Evolutionary conservation across 2,329 filamentous ascomycete species (phyloP).

Genomic region (Neopestalotiopsis rosae): DNA sequence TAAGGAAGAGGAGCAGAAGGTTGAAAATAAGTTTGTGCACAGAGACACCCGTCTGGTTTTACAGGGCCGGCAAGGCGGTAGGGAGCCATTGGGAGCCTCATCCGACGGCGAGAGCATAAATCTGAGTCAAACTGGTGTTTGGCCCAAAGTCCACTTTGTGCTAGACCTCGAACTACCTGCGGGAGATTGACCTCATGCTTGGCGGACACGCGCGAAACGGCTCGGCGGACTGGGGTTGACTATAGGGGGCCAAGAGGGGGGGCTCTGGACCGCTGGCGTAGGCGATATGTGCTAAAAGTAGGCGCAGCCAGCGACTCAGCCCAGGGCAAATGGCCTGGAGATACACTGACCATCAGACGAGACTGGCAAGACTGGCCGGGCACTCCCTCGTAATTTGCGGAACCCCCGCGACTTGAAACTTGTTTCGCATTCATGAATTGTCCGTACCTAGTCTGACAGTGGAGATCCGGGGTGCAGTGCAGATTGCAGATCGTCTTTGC

Average conservation of each 20-base stretch:
- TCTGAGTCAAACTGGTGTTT: background rate
- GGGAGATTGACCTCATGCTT: background rate
- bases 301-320: too few relatives aligned
- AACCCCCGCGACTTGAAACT: conserved; percentile 1
- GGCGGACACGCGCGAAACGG: background rate
- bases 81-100: background rate
- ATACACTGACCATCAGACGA: background rate
- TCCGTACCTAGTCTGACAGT: background rate
- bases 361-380: background rate
- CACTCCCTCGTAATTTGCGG: background rate
- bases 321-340: background rate
- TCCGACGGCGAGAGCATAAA: background rate
- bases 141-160: conserved; percentile 2
- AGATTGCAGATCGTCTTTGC: background rate
- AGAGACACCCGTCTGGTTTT: background rate
- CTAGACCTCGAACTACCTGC: background rate
- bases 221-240: background rate
- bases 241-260: too few relatives aligned
- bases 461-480: conserved; percentile 1
- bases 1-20: background rate
- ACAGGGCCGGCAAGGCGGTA: too few relatives aligned
- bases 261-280: too few relatives aligned
- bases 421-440: conserved; percentile 3
- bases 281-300: background rate
- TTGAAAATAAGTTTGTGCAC: background rate